Percentiles rank a stretch among this genome's conserved stretches.
These are phyloP conservation scores for Amylostereum areolatum DNA, from an alignment of 1,284 basidiomycete species.

Conservation along the genomic window DNA sequence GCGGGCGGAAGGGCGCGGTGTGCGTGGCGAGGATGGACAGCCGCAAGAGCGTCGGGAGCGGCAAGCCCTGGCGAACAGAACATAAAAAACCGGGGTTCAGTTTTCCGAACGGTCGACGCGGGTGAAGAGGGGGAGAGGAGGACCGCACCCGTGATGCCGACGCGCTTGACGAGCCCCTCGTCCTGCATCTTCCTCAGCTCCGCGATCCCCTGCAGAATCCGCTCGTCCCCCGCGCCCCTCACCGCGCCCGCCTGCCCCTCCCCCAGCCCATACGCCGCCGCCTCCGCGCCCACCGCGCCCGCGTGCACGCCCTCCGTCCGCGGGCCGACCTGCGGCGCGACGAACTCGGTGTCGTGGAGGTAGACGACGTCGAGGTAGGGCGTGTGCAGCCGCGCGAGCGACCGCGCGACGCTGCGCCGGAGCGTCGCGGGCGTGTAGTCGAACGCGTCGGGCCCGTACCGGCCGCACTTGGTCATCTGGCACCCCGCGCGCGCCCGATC, in stretches of 20 bases:
- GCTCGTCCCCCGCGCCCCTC: slow-evolving; percentile 76
- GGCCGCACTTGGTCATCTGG: slow-evolving; percentile 91
- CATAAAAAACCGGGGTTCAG: no score
- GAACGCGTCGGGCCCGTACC: slow-evolving; percentile 73
- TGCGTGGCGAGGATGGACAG: slow-evolving; percentile 72
- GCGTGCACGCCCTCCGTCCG: slow-evolving; percentile 48
- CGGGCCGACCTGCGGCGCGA: slow-evolving; percentile 53
- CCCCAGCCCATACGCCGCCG: slow-evolving; percentile 54
- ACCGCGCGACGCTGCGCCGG: slow-evolving; percentile 64
- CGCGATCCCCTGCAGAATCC: slow-evolving; percentile 67
- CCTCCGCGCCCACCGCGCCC: slow-evolving; percentile 47
- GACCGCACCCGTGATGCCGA: slow-evolving; percentile 79
- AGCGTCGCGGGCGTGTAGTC: slow-evolving; percentile 77
- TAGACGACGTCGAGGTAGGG: slow-evolving; percentile 84
- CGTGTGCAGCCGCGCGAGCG: slow-evolving; percentile 72
- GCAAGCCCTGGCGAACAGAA: slow-evolving; percentile 54
- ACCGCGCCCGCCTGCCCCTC: slow-evolving; percentile 53
- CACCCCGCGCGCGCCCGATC: no score
- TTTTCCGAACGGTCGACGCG: not conserved
- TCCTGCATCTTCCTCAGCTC: slow-evolving; percentile 74
- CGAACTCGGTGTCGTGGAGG: slow-evolving; percentile 91
- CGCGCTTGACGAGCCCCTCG: slow-evolving; percentile 70
- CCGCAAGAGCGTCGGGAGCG: slow-evolving; percentile 85
- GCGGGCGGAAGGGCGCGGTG: slow-evolving; percentile 54
- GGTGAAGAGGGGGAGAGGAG: not conserved